A percentile compares a stretch with the other conserved stretches of the same genome.
These are phyloP conservation scores for Acanthamoeba royreba DNA, from an alignment of 208 protist genomes.

Conservation along the genomic window DNA sequence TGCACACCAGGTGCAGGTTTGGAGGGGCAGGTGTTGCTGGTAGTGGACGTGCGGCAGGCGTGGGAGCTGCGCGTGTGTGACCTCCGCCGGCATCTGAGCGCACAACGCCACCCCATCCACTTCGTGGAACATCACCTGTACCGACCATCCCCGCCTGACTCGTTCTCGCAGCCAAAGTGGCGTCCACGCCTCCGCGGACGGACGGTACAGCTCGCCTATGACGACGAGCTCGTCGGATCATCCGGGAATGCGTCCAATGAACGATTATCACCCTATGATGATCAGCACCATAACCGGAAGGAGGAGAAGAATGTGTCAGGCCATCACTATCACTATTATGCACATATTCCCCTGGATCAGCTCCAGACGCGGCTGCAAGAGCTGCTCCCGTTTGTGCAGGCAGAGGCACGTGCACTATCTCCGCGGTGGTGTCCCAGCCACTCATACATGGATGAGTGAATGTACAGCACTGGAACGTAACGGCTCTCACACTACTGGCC, in stretches of 20 bases:
- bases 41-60: background rate
- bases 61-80: background rate
- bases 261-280: too few species aligned
- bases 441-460: background rate
- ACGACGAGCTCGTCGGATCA: background rate
- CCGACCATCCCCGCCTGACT: background rate
- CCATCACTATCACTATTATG: background rate
- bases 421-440: too few species aligned
- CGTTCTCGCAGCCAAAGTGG: background rate
- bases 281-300: background rate
- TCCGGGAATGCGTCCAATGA: background rate
- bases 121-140: background rate
- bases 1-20: too few species aligned
- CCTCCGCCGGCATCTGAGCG: background rate
- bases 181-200: background rate
- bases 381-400: background rate
- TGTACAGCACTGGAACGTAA: too few species aligned
- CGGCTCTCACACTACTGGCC: background rate
- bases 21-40: too few species aligned
- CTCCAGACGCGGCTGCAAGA: background rate
- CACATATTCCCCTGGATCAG: background rate
- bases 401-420: background rate
- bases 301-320: background rate
- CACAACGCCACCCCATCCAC: background rate
- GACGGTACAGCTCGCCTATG: background rate